These are phyloP conservation scores for Moesziomyces aphidis DNA, from an alignment of 1,284 basidiomycete species.

Conservation along the genomic window DNA sequence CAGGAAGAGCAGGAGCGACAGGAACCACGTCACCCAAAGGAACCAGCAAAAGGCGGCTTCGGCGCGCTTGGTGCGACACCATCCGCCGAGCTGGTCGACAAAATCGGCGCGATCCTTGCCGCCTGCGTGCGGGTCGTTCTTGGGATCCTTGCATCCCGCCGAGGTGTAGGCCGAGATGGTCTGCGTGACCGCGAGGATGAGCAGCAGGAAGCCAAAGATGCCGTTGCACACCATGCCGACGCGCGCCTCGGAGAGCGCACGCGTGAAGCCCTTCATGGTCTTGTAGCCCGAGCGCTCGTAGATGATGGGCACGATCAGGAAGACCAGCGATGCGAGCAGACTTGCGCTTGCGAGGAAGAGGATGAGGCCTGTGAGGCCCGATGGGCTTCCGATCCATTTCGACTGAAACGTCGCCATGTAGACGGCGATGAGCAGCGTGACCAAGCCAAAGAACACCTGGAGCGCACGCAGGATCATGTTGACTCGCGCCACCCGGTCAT, in stretches of 20 bases:
- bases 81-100: slow-evolving; percentile 47
- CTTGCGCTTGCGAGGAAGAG: slow-evolving; percentile 49
- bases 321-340: slow-evolving; percentile 40
- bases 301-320: slow-evolving; percentile 54
- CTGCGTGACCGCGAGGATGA: slow-evolving; percentile 55
- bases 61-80: slow-evolving; percentile 60
- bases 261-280: slow-evolving; percentile 32
- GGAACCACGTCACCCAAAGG: slow-evolving; percentile 48
- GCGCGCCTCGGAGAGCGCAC: slow-evolving; percentile 53
- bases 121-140: slow-evolving; percentile 54
- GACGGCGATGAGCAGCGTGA: slow-evolving; percentile 55
- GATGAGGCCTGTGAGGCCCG: slow-evolving; percentile 58
- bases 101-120: slow-evolving; percentile 50
- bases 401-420: slow-evolving; percentile 55
- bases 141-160: slow-evolving; percentile 56
- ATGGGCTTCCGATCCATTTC: slow-evolving; percentile 56
- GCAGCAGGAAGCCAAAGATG: slow-evolving; percentile 41
- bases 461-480: slow-evolving; percentile 40
- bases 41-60: slow-evolving; percentile 62
- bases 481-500: slow-evolving; percentile 34
- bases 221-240: slow-evolving; percentile 58
- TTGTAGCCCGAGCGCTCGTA: slow-evolving; percentile 47
- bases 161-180: slow-evolving; percentile 60
- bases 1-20: slow-evolving; percentile 55
- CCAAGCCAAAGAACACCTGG: slow-evolving; percentile 47